phyloP scores from a whole-genome alignment of 1,284 basidiomycete genomes.

The Ceratobasidium sp. region DNA sequence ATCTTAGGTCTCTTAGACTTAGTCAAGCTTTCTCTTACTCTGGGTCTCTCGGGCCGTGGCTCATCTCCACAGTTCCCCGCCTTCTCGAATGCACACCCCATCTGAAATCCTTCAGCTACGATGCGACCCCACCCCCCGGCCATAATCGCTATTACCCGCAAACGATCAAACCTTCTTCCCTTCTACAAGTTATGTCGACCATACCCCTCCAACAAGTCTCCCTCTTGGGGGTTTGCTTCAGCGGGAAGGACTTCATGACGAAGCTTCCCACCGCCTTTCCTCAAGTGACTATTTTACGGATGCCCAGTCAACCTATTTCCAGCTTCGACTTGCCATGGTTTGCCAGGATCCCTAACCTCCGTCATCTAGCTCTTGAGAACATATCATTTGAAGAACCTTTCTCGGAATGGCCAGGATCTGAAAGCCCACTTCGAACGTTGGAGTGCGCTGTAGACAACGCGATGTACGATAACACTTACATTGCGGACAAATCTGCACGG shows the following conservation, averaged over 20 bases:
- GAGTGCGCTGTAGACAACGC: too few relatives aligned
- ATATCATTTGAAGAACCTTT: background rate
- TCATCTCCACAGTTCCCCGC: too few relatives aligned
- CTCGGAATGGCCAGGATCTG: too few relatives aligned
- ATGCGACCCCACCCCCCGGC: background rate
- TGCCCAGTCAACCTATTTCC: background rate
- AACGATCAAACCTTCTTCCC: background rate
- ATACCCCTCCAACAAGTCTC: background rate
- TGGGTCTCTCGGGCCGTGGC: background rate
- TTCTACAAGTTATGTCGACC: background rate
- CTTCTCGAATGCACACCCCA: background rate
- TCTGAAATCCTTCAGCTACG: background rate
- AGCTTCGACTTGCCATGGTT: background rate
- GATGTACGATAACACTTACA: too few relatives aligned
- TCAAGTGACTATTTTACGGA: background rate
- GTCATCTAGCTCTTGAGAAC: background rate
- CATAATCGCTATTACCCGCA: background rate
- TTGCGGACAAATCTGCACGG: too few relatives aligned
- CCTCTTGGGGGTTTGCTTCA: background rate
- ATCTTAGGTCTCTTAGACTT: constrained; percentile 10
- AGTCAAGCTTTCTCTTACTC: background rate
- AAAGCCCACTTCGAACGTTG: too few relatives aligned
- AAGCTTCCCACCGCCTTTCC: background rate
- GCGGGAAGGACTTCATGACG: background rate
- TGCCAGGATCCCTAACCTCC: constrained; percentile 7